These are phyloP conservation scores for Fusarium decemcellulare DNA, from an alignment of 2,329 filamentous ascomycete genomes.

Conservation along the genomic window DNA sequence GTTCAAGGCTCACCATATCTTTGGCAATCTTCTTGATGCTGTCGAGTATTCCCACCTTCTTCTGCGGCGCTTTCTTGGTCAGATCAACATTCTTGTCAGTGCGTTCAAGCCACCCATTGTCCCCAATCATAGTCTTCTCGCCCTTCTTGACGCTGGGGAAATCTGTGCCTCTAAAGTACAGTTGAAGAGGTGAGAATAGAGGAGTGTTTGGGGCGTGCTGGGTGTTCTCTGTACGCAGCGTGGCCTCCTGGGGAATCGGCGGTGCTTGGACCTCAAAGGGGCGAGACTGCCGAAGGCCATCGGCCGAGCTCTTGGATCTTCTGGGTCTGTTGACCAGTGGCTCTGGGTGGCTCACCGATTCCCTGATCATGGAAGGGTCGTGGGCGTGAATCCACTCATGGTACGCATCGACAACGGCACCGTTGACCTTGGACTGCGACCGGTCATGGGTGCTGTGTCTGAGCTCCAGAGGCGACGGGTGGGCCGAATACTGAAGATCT, in stretches of 20 bases:
- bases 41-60: slow-evolving; percentile 60
- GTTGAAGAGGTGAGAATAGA: slow-evolving; percentile 59
- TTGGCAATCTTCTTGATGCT: slow-evolving; percentile 67
- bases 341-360: slow-evolving; percentile 30
- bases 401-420: slow-evolving; percentile 41
- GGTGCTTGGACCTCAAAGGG: slow-evolving; percentile 25
- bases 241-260: slow-evolving; percentile 31
- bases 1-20: slow-evolving; percentile 61
- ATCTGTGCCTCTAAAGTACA: slow-evolving; percentile 58
- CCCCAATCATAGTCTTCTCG: slow-evolving; percentile 67
- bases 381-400: slow-evolving; percentile 45
- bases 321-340: slow-evolving; percentile 39
- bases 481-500: slow-evolving; percentile 28
- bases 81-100: slow-evolving; percentile 47
- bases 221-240: slow-evolving; percentile 14
- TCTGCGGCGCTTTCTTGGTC: slow-evolving; percentile 49
- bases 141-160: slow-evolving; percentile 57
- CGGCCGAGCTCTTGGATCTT: slow-evolving; percentile 49
- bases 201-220: slow-evolving; percentile 34
- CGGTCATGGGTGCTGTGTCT: slow-evolving; percentile 24
- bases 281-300: slow-evolving; percentile 36
- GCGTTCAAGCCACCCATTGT: slow-evolving; percentile 70
- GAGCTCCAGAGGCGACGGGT: slow-evolving; percentile 41
- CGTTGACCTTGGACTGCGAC: slow-evolving; percentile 39
- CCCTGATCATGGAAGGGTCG: slow-evolving; percentile 34